Conservation (phyloP, 768 basidiomycete species). For the Mycena galopus region DNA sequence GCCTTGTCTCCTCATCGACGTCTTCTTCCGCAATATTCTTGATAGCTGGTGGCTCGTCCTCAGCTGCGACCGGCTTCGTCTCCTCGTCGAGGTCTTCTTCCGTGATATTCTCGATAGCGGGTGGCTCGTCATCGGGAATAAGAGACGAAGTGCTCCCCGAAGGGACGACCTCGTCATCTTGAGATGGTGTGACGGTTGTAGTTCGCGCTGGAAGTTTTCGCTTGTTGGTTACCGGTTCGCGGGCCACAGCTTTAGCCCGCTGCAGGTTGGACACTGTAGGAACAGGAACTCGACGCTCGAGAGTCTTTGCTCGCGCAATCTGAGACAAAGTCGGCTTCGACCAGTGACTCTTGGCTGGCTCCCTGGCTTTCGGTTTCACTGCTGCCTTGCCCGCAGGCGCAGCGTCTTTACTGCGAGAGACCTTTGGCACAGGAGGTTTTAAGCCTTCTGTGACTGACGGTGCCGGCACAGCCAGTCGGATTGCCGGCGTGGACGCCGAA, state of each 20-base stretch:
- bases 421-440: conserved; percentile 4
- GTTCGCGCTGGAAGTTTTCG: not conserved
- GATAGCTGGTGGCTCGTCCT: too few species aligned
- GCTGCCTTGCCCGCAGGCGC: not conserved
- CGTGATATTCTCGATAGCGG: not conserved
- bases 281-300: conserved; percentile 33
- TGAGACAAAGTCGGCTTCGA: conserved; percentile 34
- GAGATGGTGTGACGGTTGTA: not conserved
- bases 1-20: not conserved
- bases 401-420: conserved; percentile 13
- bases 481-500: conserved; percentile 33
- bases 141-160: conserved; percentile 1
- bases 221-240: conserved; percentile 11
- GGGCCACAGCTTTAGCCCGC: conserved; percentile 18
- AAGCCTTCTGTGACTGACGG: not conserved
- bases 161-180: not conserved
- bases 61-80: not conserved
- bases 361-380: conserved; percentile 22
- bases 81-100: conserved; percentile 1
- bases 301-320: conserved; percentile 28
- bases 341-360: conserved; percentile 25
- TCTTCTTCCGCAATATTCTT: too few species aligned
- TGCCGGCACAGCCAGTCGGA: conserved; percentile 10
- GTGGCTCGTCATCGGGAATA: not conserved
- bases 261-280: not conserved